A percentile compares a stretch with the other conserved stretches of the same genome.
phyloP scores from a whole-genome alignment of 2,329 filamentous ascomycete genomes.

The Emergomyces pasteurianus region DNA sequence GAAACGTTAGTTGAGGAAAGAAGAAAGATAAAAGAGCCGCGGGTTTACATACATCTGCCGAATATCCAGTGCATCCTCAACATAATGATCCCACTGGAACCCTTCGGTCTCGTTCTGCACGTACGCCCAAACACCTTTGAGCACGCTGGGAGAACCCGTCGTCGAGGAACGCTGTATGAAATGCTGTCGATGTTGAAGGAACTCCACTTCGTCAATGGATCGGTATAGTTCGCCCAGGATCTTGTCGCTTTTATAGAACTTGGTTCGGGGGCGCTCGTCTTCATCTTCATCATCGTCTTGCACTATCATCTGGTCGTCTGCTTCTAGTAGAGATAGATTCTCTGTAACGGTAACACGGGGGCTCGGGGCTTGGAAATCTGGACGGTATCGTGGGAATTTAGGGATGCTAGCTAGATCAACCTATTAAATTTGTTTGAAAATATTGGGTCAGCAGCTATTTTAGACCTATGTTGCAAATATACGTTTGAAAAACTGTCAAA shows the following conservation, averaged over 20 bases:
- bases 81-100: slow-evolving; percentile 16
- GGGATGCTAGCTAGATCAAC: slow-evolving; percentile 11
- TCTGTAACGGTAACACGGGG: slow-evolving; percentile 34
- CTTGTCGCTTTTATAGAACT: slow-evolving; percentile 57
- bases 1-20: not conserved
- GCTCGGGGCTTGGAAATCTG: slow-evolving; percentile 44
- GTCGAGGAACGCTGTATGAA: slow-evolving; percentile 9
- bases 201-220: slow-evolving; percentile 57
- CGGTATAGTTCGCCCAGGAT: slow-evolving; percentile 60
- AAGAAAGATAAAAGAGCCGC: not conserved
- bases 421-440: slow-evolving; percentile 1
- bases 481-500: not conserved
- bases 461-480: slow-evolving; percentile 23
- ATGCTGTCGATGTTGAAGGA: slow-evolving; percentile 44
- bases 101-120: slow-evolving; percentile 13
- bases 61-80: slow-evolving; percentile 8
- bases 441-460: slow-evolving; percentile 23
- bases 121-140: slow-evolving; percentile 16
- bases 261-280: slow-evolving; percentile 33
- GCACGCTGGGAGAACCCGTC: slow-evolving; percentile 8
- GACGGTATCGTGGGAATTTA: slow-evolving; percentile 20
- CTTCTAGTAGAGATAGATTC: slow-evolving; percentile 23
- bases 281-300: slow-evolving; percentile 37
- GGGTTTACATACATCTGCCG: slow-evolving; percentile 15
- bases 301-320: slow-evolving; percentile 36